These are phyloP conservation scores for Peniophora sp. DNA, from an alignment of 1,284 basidiomycete species.

Conservation along the genomic window DNA sequence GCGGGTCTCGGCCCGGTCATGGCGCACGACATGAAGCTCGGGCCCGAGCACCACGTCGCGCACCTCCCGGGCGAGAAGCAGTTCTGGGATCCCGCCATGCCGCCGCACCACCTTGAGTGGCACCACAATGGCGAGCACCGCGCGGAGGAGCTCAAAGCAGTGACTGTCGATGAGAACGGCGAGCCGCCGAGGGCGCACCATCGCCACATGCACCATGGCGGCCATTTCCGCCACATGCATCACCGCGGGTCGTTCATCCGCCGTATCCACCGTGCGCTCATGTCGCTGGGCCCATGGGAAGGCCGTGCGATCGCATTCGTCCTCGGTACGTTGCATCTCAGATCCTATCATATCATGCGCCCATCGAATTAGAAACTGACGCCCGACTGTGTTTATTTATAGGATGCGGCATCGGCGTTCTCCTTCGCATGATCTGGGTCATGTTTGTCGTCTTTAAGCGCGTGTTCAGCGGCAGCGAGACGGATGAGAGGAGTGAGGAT, in stretches of 20 bases:
- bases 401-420: slow-evolving; percentile 74
- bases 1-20: slow-evolving; percentile 6
- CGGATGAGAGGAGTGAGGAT: background rate
- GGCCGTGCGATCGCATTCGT: slow-evolving; percentile 72
- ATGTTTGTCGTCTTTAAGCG: slow-evolving; percentile 52
- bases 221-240: slow-evolving; percentile 13
- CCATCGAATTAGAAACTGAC: background rate
- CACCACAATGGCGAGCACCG: background rate
- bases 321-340: slow-evolving; percentile 49
- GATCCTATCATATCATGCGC: background rate
- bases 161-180: slow-evolving; percentile 7
- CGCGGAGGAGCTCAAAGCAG: slow-evolving; percentile 6
- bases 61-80: background rate
- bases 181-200: slow-evolving; percentile 15
- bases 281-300: slow-evolving; percentile 72
- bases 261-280: slow-evolving; percentile 56
- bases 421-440: slow-evolving; percentile 72
- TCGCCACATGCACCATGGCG: slow-evolving; percentile 19
- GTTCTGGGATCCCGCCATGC: background rate
- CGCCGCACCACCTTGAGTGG: background rate
- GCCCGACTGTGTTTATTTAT: slow-evolving; percentile 3
- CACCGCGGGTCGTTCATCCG: slow-evolving; percentile 35
- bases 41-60: background rate
- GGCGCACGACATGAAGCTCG: background rate
- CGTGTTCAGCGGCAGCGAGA: slow-evolving; percentile 34